A percentile compares a stretch with the other conserved stretches of the same genome.
Conservation (phyloP, 805 yeast genomes). For the Nakazawaea wyomingensis region DNA sequence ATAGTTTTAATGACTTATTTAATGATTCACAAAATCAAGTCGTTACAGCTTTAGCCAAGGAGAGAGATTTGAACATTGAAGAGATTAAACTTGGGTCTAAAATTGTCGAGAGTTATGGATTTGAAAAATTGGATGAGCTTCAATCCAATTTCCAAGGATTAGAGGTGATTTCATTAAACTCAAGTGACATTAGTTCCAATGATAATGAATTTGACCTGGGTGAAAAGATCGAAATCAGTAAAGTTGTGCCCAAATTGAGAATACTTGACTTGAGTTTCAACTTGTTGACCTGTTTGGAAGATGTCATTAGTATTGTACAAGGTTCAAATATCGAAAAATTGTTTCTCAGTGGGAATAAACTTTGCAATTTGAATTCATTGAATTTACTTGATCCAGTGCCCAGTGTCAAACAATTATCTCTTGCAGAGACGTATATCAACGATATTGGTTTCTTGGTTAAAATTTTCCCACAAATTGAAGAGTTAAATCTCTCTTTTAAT, state of each 20-base stretch:
- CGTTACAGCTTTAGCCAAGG: not conserved
- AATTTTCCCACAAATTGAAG: slow-evolving; percentile 33
- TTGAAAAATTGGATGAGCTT: slow-evolving; percentile 45
- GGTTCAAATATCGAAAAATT: slow-evolving; percentile 36
- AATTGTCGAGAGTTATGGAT: slow-evolving; percentile 57
- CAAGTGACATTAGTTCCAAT: slow-evolving; percentile 28
- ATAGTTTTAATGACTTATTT: not conserved
- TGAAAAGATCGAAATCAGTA: not conserved
- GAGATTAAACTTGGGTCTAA: slow-evolving; percentile 51
- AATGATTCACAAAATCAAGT: not conserved
- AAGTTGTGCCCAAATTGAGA: slow-evolving; percentile 20
- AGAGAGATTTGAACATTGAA: slow-evolving; percentile 15
- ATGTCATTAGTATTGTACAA: slow-evolving; percentile 32
- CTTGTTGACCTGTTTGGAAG: slow-evolving; percentile 37
- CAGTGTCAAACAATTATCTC: slow-evolving; percentile 17
- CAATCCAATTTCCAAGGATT: slow-evolving; percentile 44
- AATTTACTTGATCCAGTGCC: slow-evolving; percentile 3
- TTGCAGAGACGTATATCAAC: slow-evolving; percentile 14
- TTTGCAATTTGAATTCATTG: slow-evolving; percentile 18
- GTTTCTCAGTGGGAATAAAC: slow-evolving; percentile 51
- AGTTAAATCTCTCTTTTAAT: slow-evolving; percentile 32
- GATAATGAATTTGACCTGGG: slow-evolving; percentile 4
- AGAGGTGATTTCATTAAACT: slow-evolving; percentile 44
- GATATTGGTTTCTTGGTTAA: slow-evolving; percentile 18
- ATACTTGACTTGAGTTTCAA: slow-evolving; percentile 59